Evolutionary conservation across 2,329 filamentous ascomycete species (phyloP), one percentile per base, ranked within the genome.

Genomic region (Fusarium sublunatum): DNA sequence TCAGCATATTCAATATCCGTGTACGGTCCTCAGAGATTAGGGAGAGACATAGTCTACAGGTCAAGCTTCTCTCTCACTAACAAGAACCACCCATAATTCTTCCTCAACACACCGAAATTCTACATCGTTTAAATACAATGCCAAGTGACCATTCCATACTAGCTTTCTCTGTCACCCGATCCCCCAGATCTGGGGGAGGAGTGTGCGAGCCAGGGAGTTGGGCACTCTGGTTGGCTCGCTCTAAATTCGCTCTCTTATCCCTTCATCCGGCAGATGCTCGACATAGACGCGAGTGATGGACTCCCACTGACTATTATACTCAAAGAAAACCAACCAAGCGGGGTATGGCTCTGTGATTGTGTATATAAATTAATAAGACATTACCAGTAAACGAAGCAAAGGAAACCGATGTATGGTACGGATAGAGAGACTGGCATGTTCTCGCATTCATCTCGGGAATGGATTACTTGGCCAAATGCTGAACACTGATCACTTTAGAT

Each of bases 211-310:
- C 42, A 7, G 38, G 22, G 25, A 43, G 47, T 34, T 34, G 8
- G 15, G 32, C 15, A 31, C 29, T 19, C 48, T 60, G 57, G 56
- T 64, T 61, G 61, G 55, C 44, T 47, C 61, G 39, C 46, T 62
- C 61, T 32, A 28, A 44, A 19, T 36, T 28, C 9, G 11, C 40
- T 43, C 25, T 34, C 47, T 51, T 42, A 65, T 65, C 62, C 62
- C 51, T 65, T 65, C 53, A 63, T 43, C 62, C 62, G 62, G 41
- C 10, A 58, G 13, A 22, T 43, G 15, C 38, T 39, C 22, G 9
- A 34, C 46, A 49, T 43, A 28, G 24, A 43, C 19, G 24, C 22
- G 36, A 44, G 25, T n/a, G 40, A 12, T 38, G 31, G 11, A 36
- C 42, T 28, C 26, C 43, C 53, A 15, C n/a, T 44, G n/a, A 31